Percentiles rank a stretch among this genome's conserved stretches.
Conservation (phyloP, 257 asterid genomes). For the Fraxinus americana region DNA sequence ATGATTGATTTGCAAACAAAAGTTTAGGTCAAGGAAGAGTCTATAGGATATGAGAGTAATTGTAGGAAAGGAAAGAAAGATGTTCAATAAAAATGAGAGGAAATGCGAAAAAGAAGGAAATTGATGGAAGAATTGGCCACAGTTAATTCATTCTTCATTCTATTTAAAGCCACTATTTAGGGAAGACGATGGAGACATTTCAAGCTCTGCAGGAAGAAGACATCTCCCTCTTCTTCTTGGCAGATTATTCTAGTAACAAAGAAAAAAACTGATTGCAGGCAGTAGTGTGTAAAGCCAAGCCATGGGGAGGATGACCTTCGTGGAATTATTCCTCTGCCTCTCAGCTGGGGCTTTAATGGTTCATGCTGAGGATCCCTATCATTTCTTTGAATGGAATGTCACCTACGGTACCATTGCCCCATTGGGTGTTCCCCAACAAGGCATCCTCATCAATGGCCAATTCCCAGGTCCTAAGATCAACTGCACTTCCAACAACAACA, state of each 20-base stretch:
- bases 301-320: conserved; percentile 34
- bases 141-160: background rate
- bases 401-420: conserved; percentile 53
- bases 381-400: conserved; percentile 49
- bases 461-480: conserved; percentile 58
- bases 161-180: background rate
- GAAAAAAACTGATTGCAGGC: background rate
- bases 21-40: background rate
- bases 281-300: conserved; percentile 20
- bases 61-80: background rate
- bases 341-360: conserved; percentile 30
- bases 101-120: background rate
- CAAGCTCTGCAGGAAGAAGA: conserved; percentile 38
- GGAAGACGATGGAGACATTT: background rate
- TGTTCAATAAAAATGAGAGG: background rate
- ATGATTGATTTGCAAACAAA: background rate
- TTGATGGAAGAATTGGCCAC: background rate
- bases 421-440: conserved; percentile 56
- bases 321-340: conserved; percentile 44
- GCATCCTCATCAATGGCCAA: conserved; percentile 55
- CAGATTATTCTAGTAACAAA: background rate
- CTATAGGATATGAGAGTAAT: background rate
- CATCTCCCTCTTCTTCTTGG: conserved; percentile 28
- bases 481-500: conserved; percentile 55
- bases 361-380: conserved; percentile 56